A percentile compares a stretch with the other conserved stretches of the same genome.
Conservation (phyloP, 768 basidiomycete genomes). For the Infundibulicybe gibba region DNA sequence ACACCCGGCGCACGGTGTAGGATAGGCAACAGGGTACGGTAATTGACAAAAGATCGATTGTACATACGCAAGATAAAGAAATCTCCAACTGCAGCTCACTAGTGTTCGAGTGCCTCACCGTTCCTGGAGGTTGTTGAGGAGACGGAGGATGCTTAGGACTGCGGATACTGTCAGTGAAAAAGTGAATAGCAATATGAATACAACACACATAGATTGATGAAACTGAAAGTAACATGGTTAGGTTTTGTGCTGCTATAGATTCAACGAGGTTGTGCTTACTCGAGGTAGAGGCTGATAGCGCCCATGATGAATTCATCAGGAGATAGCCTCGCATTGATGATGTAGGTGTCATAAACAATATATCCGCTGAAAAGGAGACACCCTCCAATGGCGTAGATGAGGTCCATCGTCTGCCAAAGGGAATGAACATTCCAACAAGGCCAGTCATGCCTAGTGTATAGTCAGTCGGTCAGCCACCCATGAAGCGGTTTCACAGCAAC, state of each 20-base stretch:
- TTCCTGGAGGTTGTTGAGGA: conserved; percentile 63
- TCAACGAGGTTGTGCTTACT: conserved; percentile 46
- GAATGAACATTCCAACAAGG: conserved; percentile 81
- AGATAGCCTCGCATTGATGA: conserved; percentile 83
- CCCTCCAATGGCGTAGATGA: conserved; percentile 75
- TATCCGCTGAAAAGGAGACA: conserved; percentile 88
- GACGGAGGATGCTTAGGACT: conserved; percentile 86
- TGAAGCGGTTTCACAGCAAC: conserved; percentile 14
- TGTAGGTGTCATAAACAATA: conserved; percentile 86
- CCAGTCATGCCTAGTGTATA: conserved; percentile 64
- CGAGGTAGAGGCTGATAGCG: conserved; percentile 90
- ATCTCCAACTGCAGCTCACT: neutral
- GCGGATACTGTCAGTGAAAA: conserved; percentile 8
- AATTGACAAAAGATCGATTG: too few species aligned
- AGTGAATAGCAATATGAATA: neutral
- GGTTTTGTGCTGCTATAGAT: neutral
- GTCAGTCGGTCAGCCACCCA: neutral
- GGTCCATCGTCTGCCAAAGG: conserved; percentile 80
- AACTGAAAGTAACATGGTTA: conserved; percentile 40
- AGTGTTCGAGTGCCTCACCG: conserved; percentile 21
- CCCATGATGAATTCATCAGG: conserved; percentile 95
- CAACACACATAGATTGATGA: conserved; percentile 83
- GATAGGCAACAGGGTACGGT: neutral
- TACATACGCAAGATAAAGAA: too few species aligned
- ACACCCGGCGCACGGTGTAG: neutral